Conservation (phyloP, 345 rosid species). For the Aquilaria sinensis region DNA sequence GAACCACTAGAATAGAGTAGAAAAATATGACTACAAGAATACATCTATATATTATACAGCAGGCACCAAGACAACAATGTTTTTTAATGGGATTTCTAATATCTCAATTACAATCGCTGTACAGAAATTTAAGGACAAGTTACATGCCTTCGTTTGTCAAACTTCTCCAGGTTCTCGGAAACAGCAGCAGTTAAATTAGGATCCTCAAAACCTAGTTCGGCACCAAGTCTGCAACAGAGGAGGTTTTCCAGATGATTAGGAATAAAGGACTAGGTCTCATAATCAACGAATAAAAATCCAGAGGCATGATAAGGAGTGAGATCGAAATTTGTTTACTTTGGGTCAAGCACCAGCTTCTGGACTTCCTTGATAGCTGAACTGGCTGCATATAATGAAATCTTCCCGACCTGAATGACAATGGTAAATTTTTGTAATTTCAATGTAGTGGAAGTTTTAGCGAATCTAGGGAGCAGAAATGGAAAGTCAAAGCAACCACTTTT, state of each 20-base stretch:
- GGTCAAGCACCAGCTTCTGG: constrained; percentile 86
- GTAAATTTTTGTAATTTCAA: neutral
- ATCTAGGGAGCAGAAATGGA: no score
- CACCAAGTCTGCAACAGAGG: constrained; percentile 45
- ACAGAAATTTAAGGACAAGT: constrained; percentile 48
- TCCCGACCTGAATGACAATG: constrained; percentile 61
- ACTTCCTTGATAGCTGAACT: constrained; percentile 96
- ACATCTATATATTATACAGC: constrained; percentile 19
- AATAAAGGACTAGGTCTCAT: neutral
- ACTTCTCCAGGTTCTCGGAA: constrained; percentile 68
- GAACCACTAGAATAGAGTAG: constrained; percentile 2
- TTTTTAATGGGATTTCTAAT: constrained; percentile 7
- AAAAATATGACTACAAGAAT: constrained; percentile 6
- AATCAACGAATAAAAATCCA: neutral
- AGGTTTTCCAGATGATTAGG: neutral
- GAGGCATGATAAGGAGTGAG: neutral
- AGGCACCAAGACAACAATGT: constrained; percentile 1
- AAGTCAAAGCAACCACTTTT: no score
- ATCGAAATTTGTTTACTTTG: constrained; percentile 52
- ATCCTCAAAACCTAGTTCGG: constrained; percentile 83
- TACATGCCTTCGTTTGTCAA: constrained; percentile 47
- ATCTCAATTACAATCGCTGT: constrained; percentile 27
- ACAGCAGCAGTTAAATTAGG: constrained; percentile 77
- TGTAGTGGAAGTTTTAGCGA: neutral
- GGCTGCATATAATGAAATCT: constrained; percentile 88